Conservation (phyloP, 495 filamentous ascomycete species). For the Penicillium coprophilum region DNA sequence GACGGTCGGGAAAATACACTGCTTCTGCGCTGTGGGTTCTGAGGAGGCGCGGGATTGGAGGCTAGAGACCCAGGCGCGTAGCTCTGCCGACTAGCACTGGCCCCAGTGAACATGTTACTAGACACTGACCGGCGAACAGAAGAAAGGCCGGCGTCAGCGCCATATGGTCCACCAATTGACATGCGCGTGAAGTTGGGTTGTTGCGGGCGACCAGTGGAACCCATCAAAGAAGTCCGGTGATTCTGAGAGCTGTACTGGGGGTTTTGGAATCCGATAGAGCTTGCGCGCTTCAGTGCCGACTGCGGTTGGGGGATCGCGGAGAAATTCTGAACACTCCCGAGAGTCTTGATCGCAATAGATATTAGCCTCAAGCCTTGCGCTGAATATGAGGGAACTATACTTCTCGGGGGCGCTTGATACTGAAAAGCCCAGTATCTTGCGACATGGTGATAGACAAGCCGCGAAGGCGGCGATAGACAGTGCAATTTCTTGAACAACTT, state of each 20-base stretch:
- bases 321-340: conserved; percentile 74
- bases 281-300: conserved; percentile 96
- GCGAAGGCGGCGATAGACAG: conserved; percentile 30
- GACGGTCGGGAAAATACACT: conserved; percentile 78
- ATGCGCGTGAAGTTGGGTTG: conserved; percentile 83
- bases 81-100: conserved; percentile 61
- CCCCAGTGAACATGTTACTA: conserved; percentile 63
- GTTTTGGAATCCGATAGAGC: conserved; percentile 70
- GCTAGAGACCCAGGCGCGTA: conserved; percentile 64
- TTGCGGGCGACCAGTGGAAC: conserved; percentile 82
- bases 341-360: conserved; percentile 55
- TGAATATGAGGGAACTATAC: conserved; percentile 37
- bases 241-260: conserved; percentile 65
- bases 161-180: conserved; percentile 72
- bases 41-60: conserved; percentile 41
- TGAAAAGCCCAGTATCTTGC: conserved; percentile 73
- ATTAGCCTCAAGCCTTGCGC: conserved; percentile 19
- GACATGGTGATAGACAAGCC: conserved; percentile 57
- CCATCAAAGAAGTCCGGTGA: conserved; percentile 76
- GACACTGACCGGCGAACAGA: conserved; percentile 87
- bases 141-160: conserved; percentile 71
- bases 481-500: neutral
- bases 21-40: conserved; percentile 67
- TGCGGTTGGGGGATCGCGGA: conserved; percentile 81
- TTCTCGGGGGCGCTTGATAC: conserved; percentile 70